Evolutionary conservation across 1,139 yeast genomes (phyloP).

Genomic region (Debaryomyces singareniensis): DNA sequence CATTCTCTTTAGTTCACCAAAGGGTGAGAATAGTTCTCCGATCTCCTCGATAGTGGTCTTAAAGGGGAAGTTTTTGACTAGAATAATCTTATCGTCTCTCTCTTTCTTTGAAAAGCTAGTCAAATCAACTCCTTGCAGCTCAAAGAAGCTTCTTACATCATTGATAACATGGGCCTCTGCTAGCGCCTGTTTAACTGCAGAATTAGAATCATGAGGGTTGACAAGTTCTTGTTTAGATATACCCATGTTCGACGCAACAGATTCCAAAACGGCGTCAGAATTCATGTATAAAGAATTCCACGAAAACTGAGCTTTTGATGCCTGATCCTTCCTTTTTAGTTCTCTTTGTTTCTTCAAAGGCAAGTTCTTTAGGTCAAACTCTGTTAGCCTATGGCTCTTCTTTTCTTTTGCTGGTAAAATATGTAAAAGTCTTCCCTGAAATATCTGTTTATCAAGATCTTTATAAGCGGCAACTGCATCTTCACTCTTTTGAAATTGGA

Average conservation of each 20-base stretch:
- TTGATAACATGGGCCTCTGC: slow-evolving; percentile 97
- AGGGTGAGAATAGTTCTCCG: slow-evolving; percentile 71
- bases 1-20: slow-evolving; percentile 74
- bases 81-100: slow-evolving; percentile 72
- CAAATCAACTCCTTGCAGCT: slow-evolving; percentile 77
- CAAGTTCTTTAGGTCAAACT: slow-evolving; percentile 80
- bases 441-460: slow-evolving; percentile 77
- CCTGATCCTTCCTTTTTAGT: slow-evolving; percentile 75
- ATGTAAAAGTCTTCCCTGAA: slow-evolving; percentile 91
- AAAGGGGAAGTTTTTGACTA: slow-evolving; percentile 85
- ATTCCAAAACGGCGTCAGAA: slow-evolving; percentile 84
- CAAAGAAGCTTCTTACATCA: slow-evolving; percentile 83
- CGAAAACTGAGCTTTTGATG: slow-evolving; percentile 78
- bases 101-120: slow-evolving; percentile 65
- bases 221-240: slow-evolving; percentile 75
- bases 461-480: slow-evolving; percentile 75
- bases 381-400: slow-evolving; percentile 75
- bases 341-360: slow-evolving; percentile 90
- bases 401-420: slow-evolving; percentile 81
- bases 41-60: slow-evolving; percentile 79
- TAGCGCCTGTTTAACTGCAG: slow-evolving; percentile 95
- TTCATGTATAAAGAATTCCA: slow-evolving; percentile 95
- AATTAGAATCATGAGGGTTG: slow-evolving; percentile 78
- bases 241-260: slow-evolving; percentile 83
- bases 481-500: slow-evolving; percentile 57